These are phyloP conservation scores for Entomortierella beljakovae DNA, from an alignment of 192 early-diverging fungal species.

Conservation along the genomic window DNA sequence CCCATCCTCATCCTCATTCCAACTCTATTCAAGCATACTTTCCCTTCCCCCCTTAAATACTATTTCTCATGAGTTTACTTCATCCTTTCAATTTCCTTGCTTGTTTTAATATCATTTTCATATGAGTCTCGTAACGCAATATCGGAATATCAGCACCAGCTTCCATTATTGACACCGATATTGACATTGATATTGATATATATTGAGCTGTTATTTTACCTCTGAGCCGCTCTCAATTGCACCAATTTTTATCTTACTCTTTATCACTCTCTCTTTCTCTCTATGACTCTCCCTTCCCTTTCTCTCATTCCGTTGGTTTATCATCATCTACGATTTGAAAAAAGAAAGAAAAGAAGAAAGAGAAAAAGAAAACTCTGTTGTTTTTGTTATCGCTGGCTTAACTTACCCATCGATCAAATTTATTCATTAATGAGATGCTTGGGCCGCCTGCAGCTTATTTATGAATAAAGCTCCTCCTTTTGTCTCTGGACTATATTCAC, in stretches of 20 bases:
- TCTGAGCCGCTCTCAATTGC: slow-evolving; percentile 1
- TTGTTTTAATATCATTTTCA: too few species aligned
- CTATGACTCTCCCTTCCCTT: not conserved
- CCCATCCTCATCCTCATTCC: not conserved
- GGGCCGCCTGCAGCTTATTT: slow-evolving; percentile 17
- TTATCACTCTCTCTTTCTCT: not conserved
- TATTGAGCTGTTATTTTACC: not conserved
- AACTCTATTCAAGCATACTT: too few species aligned
- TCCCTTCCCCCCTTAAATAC: too few species aligned
- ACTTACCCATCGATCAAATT: not conserved
- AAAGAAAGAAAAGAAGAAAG: too few species aligned
- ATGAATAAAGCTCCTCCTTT: slow-evolving; percentile 4
- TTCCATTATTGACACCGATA: not conserved
- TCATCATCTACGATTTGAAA: not conserved
- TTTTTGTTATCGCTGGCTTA: slow-evolving; percentile 2
- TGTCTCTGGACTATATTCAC: not conserved
- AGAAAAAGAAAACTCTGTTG: too few species aligned
- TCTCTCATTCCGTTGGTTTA: not conserved
- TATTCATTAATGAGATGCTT: slow-evolving; percentile 1
- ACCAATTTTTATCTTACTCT: not conserved
- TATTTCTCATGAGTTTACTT: too few species aligned
- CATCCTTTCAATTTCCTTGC: too few species aligned
- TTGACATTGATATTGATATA: too few species aligned
- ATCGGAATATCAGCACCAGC: not conserved
- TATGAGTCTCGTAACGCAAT: too few species aligned